These are phyloP conservation scores for Fusarium newnesense DNA, from an alignment of 2,329 filamentous ascomycete species.

Conservation along the genomic window DNA sequence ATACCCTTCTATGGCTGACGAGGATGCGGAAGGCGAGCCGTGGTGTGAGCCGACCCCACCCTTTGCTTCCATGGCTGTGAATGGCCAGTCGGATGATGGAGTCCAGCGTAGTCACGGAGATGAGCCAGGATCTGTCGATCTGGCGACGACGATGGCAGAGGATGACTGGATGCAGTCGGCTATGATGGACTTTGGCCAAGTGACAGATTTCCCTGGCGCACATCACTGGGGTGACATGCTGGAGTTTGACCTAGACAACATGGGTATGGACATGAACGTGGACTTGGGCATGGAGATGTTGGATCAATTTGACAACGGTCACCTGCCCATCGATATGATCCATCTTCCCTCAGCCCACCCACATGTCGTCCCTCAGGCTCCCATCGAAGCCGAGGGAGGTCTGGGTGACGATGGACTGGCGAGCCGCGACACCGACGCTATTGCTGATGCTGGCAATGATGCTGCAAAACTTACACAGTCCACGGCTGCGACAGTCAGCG, in stretches of 20 bases:
- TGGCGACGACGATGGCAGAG: background rate
- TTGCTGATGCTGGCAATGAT: background rate
- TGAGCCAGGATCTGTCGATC: background rate
- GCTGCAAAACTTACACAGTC: background rate
- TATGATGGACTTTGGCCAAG: background rate
- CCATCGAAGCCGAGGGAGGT: background rate
- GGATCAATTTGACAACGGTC: background rate
- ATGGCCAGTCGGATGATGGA: background rate
- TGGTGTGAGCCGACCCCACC: background rate
- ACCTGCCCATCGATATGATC: background rate
- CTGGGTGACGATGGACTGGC: background rate
- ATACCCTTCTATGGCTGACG: background rate
- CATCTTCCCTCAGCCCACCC: background rate
- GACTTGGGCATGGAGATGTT: background rate
- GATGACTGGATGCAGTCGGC: background rate
- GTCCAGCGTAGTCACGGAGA: background rate
- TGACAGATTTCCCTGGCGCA: background rate
- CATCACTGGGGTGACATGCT: background rate
- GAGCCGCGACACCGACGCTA: background rate
- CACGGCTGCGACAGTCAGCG: background rate
- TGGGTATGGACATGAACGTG: background rate
- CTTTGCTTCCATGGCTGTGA: background rate
- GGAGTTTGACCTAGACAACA: background rate
- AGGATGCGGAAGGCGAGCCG: background rate
- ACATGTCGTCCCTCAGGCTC: background rate